These are phyloP conservation scores for Puccinia sorghi DNA, from an alignment of 1,284 basidiomycete species.

Conservation along the genomic window DNA sequence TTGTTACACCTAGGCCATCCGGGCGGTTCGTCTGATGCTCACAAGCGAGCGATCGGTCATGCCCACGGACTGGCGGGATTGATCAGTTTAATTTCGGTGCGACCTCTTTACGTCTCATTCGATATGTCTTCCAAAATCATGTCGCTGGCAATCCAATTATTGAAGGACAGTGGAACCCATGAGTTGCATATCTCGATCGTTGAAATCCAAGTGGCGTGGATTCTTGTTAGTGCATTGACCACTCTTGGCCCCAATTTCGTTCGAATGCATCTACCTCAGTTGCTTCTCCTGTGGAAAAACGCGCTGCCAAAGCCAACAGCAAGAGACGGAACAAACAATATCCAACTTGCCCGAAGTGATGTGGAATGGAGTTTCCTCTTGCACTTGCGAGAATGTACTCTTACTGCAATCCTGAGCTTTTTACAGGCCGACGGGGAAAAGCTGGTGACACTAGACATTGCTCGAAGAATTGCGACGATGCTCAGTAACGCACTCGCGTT, in stretches of 20 bases:
- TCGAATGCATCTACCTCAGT: slow-evolving; percentile 82
- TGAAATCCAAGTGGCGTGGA: slow-evolving; percentile 95
- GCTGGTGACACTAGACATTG: slow-evolving; percentile 43
- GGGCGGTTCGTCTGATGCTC: slow-evolving; percentile 66
- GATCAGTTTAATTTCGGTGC: slow-evolving; percentile 78
- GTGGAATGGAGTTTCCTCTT: slow-evolving; percentile 89
- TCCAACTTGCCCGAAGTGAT: slow-evolving; percentile 65
- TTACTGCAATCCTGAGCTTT: slow-evolving; percentile 85
- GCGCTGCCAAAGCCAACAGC: slow-evolving; percentile 89
- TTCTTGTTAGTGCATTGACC: slow-evolving; percentile 84
- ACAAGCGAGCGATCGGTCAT: slow-evolving; percentile 71
- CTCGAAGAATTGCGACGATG: slow-evolving; percentile 40
- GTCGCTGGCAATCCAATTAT: slow-evolving; percentile 82
- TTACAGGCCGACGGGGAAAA: slow-evolving; percentile 64
- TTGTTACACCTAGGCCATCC: slow-evolving; percentile 65
- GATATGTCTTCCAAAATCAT: slow-evolving; percentile 88
- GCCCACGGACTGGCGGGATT: slow-evolving; percentile 84
- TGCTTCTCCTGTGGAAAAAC: slow-evolving; percentile 94
- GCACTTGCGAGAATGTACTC: slow-evolving; percentile 83
- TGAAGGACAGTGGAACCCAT: slow-evolving; percentile 88
- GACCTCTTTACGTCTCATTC: slow-evolving; percentile 91
- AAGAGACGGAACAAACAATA: slow-evolving; percentile 65
- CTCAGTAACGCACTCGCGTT: slow-evolving; percentile 50
- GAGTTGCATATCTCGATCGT: slow-evolving; percentile 76
- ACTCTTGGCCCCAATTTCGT: slow-evolving; percentile 91